phyloP scores from a whole-genome alignment of 2,329 filamentous ascomycete genomes.

The Aspergillus sp. region DNA sequence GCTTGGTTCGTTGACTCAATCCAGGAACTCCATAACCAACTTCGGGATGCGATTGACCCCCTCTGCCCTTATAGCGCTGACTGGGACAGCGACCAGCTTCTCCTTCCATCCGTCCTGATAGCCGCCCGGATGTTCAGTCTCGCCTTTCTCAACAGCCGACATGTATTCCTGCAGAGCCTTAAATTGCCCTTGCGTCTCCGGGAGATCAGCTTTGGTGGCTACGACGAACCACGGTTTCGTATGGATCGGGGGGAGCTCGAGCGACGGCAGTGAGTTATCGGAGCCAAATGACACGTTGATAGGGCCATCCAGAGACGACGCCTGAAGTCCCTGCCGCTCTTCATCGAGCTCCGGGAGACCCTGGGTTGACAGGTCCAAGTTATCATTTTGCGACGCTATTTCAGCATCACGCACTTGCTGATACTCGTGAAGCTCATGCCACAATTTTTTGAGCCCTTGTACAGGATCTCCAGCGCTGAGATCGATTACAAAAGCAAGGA shows the following conservation, averaged over 20 bases:
- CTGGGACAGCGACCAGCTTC: constrained; percentile 60
- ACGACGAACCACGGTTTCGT: constrained; percentile 95
- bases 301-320: not conserved
- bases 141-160: constrained; percentile 53
- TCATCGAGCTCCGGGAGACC: constrained; percentile 16
- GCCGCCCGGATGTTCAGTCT: constrained; percentile 67
- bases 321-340: constrained; percentile 1
- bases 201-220: constrained; percentile 83
- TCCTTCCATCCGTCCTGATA: constrained; percentile 54
- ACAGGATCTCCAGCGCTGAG: constrained; percentile 73
- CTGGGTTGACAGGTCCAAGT: constrained; percentile 38
- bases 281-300: constrained; percentile 6
- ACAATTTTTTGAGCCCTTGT: constrained; percentile 67
- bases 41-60: constrained; percentile 56
- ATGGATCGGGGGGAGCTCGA: constrained; percentile 63
- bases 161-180: constrained; percentile 62
- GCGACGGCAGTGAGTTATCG: constrained; percentile 33
- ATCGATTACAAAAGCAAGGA: constrained; percentile 90
- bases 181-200: constrained; percentile 72
- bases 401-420: constrained; percentile 71
- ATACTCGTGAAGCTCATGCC: constrained; percentile 85
- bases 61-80: constrained; percentile 82
- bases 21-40: constrained; percentile 35
- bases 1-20: constrained; percentile 13
- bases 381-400: constrained; percentile 54